Conservation (phyloP, 2,329 filamentous ascomycete species). For the Xylariomycetidae sp. region DNA sequence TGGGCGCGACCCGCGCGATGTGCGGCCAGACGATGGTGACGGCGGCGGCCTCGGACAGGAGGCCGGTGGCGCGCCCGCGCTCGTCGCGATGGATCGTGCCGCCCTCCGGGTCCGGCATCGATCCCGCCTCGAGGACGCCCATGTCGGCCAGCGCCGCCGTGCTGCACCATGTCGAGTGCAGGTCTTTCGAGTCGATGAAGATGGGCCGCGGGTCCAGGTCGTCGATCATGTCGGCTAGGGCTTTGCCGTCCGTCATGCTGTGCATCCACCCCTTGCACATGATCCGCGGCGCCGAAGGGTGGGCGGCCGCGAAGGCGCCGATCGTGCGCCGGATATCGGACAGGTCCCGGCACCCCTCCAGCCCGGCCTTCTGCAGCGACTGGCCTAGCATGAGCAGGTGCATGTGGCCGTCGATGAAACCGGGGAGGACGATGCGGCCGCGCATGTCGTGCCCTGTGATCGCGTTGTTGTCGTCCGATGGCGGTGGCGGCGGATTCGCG, state of each 20-base stretch:
- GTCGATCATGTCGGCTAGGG: conserved; percentile 46
- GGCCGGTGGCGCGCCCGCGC: conserved; percentile 41
- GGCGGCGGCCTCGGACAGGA: conserved; percentile 51
- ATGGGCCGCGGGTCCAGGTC: conserved; percentile 47
- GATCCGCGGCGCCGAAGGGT: conserved; percentile 43
- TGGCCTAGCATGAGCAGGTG: conserved; percentile 53
- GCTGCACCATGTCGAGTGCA: conserved; percentile 54
- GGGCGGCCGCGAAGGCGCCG: conserved; percentile 35
- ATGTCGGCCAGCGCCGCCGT: conserved; percentile 46
- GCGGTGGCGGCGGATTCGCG: background rate
- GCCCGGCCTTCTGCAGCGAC: conserved; percentile 45
- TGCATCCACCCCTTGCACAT: conserved; percentile 54
- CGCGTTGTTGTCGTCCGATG: background rate
- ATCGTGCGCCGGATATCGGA: conserved; percentile 45
- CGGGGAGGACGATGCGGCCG: conserved; percentile 42
- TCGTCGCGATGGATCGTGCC: conserved; percentile 47
- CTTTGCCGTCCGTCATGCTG: conserved; percentile 46
- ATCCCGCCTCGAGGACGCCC: conserved; percentile 31
- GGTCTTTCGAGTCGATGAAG: conserved; percentile 52
- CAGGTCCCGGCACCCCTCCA: conserved; percentile 41
- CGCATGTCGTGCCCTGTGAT: conserved; percentile 28
- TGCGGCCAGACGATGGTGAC: conserved; percentile 51
- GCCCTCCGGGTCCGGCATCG: conserved; percentile 43
- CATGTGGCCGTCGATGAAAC: conserved; percentile 55
- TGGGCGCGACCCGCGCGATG: conserved; percentile 41